phyloP scores from a whole-genome alignment of 225 moss, liverwort and hornwort genomes.

The Lunularia cruciata region DNA sequence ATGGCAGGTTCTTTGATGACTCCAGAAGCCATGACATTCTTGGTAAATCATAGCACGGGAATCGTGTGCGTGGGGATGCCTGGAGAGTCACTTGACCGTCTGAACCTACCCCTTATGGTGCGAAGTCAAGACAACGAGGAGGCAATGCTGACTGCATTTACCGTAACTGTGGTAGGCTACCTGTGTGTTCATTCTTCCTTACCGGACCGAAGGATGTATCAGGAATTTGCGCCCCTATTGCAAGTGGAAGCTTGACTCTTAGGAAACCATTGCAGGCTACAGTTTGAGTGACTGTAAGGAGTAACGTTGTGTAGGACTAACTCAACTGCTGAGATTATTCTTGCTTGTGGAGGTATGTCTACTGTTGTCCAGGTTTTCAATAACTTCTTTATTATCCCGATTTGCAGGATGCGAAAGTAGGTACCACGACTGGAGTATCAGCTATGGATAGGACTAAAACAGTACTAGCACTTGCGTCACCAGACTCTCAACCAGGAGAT shows the following conservation, averaged over 20 bases:
- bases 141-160: conserved; percentile 79
- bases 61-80: conserved; percentile 91
- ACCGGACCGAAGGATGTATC: no score
- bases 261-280: no score
- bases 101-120: conserved; percentile 85
- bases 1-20: conserved; percentile 89
- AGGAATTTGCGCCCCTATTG: no score
- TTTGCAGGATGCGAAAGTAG: conserved; percentile 68
- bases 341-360: no score
- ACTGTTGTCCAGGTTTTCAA: no score
- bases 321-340: no score
- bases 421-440: conserved; percentile 89
- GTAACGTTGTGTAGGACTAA: no score
- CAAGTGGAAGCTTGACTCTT: no score
- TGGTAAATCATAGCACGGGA: conserved; percentile 79
- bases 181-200: no score
- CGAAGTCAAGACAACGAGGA: conserved; percentile 63
- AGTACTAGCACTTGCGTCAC: conserved; percentile 62
- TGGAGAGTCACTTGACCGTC: conserved; percentile 74
- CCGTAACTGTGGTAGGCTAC: conserved; percentile 82
- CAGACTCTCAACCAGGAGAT: conserved; percentile 50
- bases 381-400: no score
- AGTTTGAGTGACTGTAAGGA: no score
- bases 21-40: conserved; percentile 74
- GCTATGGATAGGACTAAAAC: conserved; percentile 74